Percentiles rank a stretch among this genome's conserved stretches.
Evolutionary conservation across 2,329 filamentous ascomycete genomes (phyloP).

Genomic region (Curvularia verruculosa): DNA sequence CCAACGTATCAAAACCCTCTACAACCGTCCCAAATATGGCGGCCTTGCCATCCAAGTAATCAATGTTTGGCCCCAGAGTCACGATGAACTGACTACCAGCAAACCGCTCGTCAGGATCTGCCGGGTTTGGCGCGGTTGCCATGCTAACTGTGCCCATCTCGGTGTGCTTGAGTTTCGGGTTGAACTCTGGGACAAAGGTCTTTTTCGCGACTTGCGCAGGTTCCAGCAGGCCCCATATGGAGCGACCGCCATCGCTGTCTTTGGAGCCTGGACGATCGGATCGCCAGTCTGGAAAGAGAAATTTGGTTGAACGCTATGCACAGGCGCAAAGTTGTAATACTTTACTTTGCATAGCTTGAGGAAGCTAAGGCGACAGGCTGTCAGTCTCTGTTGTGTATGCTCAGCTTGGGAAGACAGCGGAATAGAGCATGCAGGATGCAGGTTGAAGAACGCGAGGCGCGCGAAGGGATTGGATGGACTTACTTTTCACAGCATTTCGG

Average conservation of each 20-base stretch:
- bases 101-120: constrained; percentile 79
- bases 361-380: constrained; percentile 68
- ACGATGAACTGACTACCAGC: constrained; percentile 94
- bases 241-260: constrained; percentile 89
- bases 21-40: constrained; percentile 94
- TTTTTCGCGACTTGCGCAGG: constrained; percentile 66
- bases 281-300: constrained; percentile 98
- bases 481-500: constrained; percentile 95
- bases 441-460: constrained; percentile 25
- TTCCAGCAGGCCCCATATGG: constrained; percentile 85
- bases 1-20: constrained; percentile 90
- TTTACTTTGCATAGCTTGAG: constrained; percentile 98
- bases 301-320: constrained; percentile 90
- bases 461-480: constrained; percentile 50
- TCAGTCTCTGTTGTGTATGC: constrained; percentile 57
- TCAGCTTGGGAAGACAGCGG: constrained; percentile 57
- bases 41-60: constrained; percentile 91
- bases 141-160: constrained; percentile 95
- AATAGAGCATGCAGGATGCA: constrained; percentile 28
- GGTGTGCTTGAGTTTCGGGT: constrained; percentile 84
- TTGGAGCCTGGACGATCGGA: constrained; percentile 81
- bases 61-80: constrained; percentile 85
- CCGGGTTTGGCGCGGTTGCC: constrained; percentile 81
- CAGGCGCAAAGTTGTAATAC: constrained; percentile 96
- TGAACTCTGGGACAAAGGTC: constrained; percentile 82